Conservation (phyloP, 768 basidiomycete genomes). For the Cystobasidium onofrii region DNA sequence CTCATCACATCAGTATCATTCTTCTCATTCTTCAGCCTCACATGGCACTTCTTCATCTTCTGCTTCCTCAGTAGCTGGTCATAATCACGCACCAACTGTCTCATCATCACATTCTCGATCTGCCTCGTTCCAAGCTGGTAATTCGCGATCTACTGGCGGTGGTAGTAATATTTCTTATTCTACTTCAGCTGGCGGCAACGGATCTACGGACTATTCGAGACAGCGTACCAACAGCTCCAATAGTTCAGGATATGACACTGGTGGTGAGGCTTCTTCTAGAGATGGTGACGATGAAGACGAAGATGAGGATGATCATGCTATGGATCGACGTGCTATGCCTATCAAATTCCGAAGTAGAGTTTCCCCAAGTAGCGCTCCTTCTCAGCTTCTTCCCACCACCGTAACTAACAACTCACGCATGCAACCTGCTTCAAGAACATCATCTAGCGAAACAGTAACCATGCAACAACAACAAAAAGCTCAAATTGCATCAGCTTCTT, state of each 20-base stretch:
- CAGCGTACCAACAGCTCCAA: constrained; percentile 35
- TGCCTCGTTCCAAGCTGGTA: not conserved
- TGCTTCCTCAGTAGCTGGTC: not conserved
- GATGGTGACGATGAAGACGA: constrained; percentile 38
- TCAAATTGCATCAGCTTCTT: not conserved
- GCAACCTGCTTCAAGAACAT: not conserved
- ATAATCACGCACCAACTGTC: not conserved
- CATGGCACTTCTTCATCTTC: not conserved
- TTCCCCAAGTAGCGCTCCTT: not conserved
- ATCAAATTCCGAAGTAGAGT: not conserved
- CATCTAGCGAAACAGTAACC: not conserved
- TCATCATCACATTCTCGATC: not conserved
- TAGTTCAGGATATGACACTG: not conserved
- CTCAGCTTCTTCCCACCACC: not conserved
- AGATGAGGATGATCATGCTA: constrained; percentile 28
- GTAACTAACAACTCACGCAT: not conserved
- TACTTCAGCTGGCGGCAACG: not conserved
- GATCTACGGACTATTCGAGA: not conserved
- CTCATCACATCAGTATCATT: not conserved
- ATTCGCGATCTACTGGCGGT: not conserved
- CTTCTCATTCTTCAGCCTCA: not conserved
- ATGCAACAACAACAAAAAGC: not conserved
- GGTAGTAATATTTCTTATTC: not conserved
- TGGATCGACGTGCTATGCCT: constrained; percentile 6
- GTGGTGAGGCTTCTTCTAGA: constrained; percentile 1